Base-by-base conservation (phyloP, 1,284 basidiomycete genomes). In the Pterula multifida region DNA sequence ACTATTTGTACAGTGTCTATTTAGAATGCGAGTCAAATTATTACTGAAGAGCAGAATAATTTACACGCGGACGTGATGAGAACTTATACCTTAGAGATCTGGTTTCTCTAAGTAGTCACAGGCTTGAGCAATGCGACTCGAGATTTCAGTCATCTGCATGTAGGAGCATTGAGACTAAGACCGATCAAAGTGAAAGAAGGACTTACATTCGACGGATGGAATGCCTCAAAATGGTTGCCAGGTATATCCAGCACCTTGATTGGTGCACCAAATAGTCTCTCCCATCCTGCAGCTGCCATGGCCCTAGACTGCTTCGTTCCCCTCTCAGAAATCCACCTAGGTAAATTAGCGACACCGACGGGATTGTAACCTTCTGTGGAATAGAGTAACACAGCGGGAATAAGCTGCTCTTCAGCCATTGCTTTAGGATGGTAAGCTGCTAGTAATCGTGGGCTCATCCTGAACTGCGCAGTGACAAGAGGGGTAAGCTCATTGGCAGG, bases 221-320 rank as follows among this genome's bases (percentile, higher is more conserved):
- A 85, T 0, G 73, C 66, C 53, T 74, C 64, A 54, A 85, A 85
- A 55, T 85, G 83, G 58, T 85, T 64, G 0, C 83, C 83, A 1
- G 79, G 76, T 6, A 85, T 75, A 55, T 80, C 74, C 28, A 78
- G 58, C 1, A 73, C 64, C 35, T 68, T 65, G 1, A 83, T 53
- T 1, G 58, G 47, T 9, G 45, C 53, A 2, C 65, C 65, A 0
- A 70, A 59, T 11, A 79, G 55, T 0, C 48, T 55, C 50, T 76
- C 67, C 82, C 83, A 85, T 23, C 67, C 74, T 0, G 52, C 57
- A 0, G 66, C 65, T 3, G 67, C 61, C 9, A 11, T 3, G 22
- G 22, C 22, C 6, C 6, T 9, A 47, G 26, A 24, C 4, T 11
- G 57, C 55, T 13, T 55, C 55, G 0, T 63, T 55, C 42, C 73